Conservation (phyloP, 352 stramenopile genomes). For the Phytophthora fragariaefolia region DNA sequence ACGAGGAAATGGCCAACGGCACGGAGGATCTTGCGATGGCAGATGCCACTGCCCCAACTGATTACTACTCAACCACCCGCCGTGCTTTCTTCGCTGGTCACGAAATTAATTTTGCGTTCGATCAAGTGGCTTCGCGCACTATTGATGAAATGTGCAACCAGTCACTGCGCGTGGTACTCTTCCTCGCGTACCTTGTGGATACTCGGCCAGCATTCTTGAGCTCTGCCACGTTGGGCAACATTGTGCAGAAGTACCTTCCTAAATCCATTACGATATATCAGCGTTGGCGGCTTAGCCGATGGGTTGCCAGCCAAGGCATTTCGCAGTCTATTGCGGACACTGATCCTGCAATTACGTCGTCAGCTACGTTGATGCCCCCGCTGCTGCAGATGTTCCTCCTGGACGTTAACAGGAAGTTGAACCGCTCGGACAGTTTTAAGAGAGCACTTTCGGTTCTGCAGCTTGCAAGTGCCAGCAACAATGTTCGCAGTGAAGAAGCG, state of each 20-base stretch:
- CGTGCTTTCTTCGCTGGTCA: slow-evolving; percentile 51
- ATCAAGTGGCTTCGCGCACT: slow-evolving; percentile 60
- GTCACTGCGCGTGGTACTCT: slow-evolving; percentile 67
- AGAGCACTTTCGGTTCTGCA: slow-evolving; percentile 59
- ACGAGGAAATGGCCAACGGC: slow-evolving; percentile 44
- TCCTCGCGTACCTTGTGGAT: slow-evolving; percentile 69
- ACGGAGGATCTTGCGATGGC: slow-evolving; percentile 26
- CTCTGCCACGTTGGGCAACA: slow-evolving; percentile 43
- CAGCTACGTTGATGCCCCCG: slow-evolving; percentile 54
- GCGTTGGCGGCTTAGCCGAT: slow-evolving; percentile 71
- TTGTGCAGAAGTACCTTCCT: slow-evolving; percentile 56
- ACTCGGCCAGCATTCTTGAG: slow-evolving; percentile 61
- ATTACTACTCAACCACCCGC: slow-evolving; percentile 48
- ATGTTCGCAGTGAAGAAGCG: slow-evolving; percentile 59
- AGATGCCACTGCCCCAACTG: slow-evolving; percentile 17
- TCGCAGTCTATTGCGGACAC: slow-evolving; percentile 50
- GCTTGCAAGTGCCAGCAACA: slow-evolving; percentile 43
- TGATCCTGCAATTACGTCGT: slow-evolving; percentile 49
- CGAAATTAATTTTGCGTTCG: slow-evolving; percentile 68
- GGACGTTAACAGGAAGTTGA: slow-evolving; percentile 63
- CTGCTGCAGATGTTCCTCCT: slow-evolving; percentile 73
- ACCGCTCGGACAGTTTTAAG: slow-evolving; percentile 52
- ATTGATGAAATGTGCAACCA: slow-evolving; percentile 74
- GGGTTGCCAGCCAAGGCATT: slow-evolving; percentile 67
- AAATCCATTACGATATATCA: slow-evolving; percentile 76